A percentile compares a stretch with the other conserved stretches of the same genome.
Evolutionary conservation across 2,329 filamentous ascomycete genomes (phyloP).

Genomic region (Diaporthe australafricana): DNA sequence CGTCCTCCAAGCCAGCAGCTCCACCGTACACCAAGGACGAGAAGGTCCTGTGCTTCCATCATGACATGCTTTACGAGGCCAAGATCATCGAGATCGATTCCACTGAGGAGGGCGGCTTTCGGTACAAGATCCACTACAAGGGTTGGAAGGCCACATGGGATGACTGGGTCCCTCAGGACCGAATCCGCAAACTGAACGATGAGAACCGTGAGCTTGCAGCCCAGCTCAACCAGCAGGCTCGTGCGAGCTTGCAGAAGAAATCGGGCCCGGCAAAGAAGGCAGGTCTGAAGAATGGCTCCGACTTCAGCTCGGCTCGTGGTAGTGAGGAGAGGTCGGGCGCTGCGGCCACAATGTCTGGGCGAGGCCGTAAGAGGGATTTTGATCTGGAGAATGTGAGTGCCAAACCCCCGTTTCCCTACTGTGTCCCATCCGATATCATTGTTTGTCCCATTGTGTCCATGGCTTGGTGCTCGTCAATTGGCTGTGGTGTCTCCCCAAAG

Average conservation of each 20-base stretch:
- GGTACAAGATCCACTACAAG: constrained; percentile 98
- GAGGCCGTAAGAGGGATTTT: constrained; percentile 81
- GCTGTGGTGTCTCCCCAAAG: background rate
- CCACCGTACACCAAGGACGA: constrained; percentile 80
- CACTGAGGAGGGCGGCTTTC: constrained; percentile 78
- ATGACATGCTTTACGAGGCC: constrained; percentile 96
- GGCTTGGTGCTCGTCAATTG: background rate
- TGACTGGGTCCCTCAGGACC: constrained; percentile 95
- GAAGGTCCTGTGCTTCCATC: constrained; percentile 95
- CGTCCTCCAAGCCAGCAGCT: constrained; percentile 54
- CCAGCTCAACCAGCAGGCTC: constrained; percentile 77
- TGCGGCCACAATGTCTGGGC: constrained; percentile 68
- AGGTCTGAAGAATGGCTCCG: constrained; percentile 65
- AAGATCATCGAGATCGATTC: constrained; percentile 86
- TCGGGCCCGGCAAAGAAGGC: constrained; percentile 53
- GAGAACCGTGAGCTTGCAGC: constrained; percentile 92
- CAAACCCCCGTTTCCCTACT: constrained; percentile 37
- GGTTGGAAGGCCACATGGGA: constrained; percentile 99
- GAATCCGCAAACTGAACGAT: constrained; percentile 92
- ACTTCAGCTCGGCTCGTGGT: constrained; percentile 74
- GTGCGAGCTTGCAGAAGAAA: constrained; percentile 64
- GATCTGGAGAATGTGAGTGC: constrained; percentile 84
- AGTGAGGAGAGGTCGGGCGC: constrained; percentile 81
- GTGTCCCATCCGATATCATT: constrained; percentile 6
- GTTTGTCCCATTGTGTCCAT: constrained; percentile 10